A percentile compares a stretch with the other conserved stretches of the same genome.
phyloP scores from a whole-genome alignment of 2,329 filamentous ascomycete genomes.

The Ceratocystis diversiconidia region DNA sequence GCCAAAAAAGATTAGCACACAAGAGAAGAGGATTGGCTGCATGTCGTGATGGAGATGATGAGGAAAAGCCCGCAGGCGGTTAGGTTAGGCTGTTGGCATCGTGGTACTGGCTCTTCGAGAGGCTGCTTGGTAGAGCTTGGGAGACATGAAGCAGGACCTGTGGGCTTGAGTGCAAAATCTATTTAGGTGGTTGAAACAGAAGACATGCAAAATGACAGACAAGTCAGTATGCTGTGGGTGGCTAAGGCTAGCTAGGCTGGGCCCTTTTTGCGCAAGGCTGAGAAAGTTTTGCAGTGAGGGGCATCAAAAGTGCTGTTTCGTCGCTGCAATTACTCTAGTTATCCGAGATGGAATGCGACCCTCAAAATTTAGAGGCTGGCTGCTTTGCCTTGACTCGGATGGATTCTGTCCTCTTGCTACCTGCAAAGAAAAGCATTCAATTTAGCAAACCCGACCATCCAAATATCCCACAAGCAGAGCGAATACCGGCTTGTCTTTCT shows the following conservation, averaged over 20 bases:
- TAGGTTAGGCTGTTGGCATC: slow-evolving; percentile 4
- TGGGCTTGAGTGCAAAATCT: too few relatives aligned
- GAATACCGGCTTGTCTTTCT: too few relatives aligned
- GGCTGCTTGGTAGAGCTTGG: not conserved
- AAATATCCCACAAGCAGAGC: too few relatives aligned
- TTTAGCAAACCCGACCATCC: not conserved
- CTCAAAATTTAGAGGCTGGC: not conserved
- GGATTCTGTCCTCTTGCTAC: not conserved
- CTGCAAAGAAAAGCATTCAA: not conserved
- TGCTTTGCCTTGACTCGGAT: not conserved
- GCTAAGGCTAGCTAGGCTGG: not conserved
- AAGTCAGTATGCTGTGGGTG: not conserved
- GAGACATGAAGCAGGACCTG: not conserved
- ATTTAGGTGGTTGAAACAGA: not conserved
- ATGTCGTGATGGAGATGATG: slow-evolving; percentile 21
- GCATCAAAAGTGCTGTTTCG: too few relatives aligned
- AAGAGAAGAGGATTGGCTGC: not conserved
- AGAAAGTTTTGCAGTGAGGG: not conserved
- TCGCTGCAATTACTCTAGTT: not conserved
- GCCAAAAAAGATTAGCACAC: not conserved
- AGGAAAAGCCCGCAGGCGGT: slow-evolving; percentile 23
- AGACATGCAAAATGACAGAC: not conserved
- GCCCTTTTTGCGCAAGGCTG: not conserved
- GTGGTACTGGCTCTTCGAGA: not conserved
- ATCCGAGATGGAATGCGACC: not conserved